phyloP scores from a whole-genome alignment of 306 rosid species.

The Begonia fuchsioides region DNA sequence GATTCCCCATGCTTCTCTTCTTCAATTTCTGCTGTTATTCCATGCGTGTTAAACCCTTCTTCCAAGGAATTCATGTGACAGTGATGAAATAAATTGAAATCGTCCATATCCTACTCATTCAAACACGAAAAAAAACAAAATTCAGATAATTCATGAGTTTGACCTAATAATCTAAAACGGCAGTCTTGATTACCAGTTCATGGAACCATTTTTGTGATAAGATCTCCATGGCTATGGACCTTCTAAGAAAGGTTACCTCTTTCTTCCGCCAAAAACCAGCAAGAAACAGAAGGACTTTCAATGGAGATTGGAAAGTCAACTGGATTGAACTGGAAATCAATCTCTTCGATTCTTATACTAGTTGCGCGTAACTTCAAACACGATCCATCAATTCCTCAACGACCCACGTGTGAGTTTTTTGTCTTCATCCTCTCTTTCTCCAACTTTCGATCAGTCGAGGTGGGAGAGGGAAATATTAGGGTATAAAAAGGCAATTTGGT shows the following conservation, averaged over 20 bases:
- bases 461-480: too few species aligned
- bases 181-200: not conserved
- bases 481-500: too few species aligned
- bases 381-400: not conserved
- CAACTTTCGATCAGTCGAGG: too few species aligned
- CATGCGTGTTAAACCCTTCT: conserved; percentile 13
- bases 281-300: too few species aligned
- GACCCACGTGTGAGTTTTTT: not conserved
- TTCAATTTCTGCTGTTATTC: not conserved
- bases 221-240: not conserved
- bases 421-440: too few species aligned
- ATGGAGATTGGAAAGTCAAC: not conserved
- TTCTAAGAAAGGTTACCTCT: not conserved
- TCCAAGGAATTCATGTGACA: conserved; percentile 18
- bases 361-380: not conserved
- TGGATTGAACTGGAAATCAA: not conserved
- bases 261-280: too few species aligned
- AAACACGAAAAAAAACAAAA: not conserved
- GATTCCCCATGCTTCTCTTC: not conserved
- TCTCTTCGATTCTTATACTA: not conserved
- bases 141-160: not conserved
- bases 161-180: not conserved
- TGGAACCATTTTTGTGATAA: not conserved
- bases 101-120: conserved; percentile 33
- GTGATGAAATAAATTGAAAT: conserved; percentile 17